Conservation (phyloP, 257 asterid genomes). For the Penstemon davidsonii region DNA sequence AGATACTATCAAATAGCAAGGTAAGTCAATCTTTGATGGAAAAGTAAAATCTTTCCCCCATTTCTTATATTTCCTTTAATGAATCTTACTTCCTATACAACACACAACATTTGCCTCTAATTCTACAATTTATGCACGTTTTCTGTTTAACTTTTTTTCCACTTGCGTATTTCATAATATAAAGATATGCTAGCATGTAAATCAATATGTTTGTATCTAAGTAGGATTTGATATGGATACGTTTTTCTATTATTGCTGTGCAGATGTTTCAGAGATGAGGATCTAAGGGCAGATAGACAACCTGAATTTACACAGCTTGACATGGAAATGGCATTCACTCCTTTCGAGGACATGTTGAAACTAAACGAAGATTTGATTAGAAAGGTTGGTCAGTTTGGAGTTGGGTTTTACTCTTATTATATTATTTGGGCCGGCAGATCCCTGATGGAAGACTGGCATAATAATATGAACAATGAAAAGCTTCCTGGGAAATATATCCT, state of each 20-base stretch:
- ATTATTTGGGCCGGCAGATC: not conserved
- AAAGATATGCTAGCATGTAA: not conserved
- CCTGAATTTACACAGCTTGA: slow-evolving; percentile 98
- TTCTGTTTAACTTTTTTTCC: not conserved
- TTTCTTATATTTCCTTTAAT: not conserved
- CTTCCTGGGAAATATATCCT: not conserved
- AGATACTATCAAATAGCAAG: slow-evolving; percentile 96
- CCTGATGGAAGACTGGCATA: slow-evolving; percentile 16
- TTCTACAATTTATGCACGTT: slow-evolving; percentile 8
- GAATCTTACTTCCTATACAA: slow-evolving; percentile 13
- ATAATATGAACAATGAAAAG: not conserved
- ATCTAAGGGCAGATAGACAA: slow-evolving; percentile 97
- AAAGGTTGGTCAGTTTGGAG: slow-evolving; percentile 53
- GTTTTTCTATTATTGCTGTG: slow-evolving; percentile 28
- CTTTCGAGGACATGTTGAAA: slow-evolving; percentile 89
- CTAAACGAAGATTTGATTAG: slow-evolving; percentile 96
- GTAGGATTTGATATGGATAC: slow-evolving; percentile 7
- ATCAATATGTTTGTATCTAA: not conserved
- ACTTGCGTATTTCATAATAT: not conserved
- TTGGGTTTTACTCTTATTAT: not conserved
- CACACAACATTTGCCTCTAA: slow-evolving; percentile 8
- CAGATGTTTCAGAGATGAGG: slow-evolving; percentile 99
- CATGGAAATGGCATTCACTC: slow-evolving; percentile 95
- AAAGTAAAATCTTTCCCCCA: not conserved
- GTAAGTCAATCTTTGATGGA: slow-evolving; percentile 39